Conservation (phyloP, 306 rosid genomes). For the Oxytropis ochrocephala region DNA sequence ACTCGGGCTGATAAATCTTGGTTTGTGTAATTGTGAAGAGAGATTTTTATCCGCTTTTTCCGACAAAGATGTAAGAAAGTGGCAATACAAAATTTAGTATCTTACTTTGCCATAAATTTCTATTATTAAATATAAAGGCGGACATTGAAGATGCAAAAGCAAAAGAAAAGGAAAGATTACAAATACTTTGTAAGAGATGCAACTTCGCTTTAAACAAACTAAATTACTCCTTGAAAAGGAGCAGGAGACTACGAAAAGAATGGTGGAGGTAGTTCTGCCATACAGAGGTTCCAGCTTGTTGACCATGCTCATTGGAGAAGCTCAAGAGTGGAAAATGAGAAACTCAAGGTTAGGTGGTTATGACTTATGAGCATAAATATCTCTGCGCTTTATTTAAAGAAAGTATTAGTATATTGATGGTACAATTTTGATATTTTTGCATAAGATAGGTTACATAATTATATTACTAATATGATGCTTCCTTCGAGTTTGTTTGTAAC, state of each 20-base stretch:
- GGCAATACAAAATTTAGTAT: neutral
- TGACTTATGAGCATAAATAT: slow-evolving; percentile 15
- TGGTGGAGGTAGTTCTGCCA: slow-evolving; percentile 48
- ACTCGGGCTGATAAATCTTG: neutral
- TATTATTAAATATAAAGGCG: slow-evolving; percentile 40
- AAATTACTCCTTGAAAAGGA: slow-evolving; percentile 70
- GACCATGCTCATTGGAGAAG: slow-evolving; percentile 72
- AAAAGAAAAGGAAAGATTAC: slow-evolving; percentile 78
- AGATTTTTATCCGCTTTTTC: neutral
- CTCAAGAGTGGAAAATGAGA: slow-evolving; percentile 79
- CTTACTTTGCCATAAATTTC: slow-evolving; percentile 21
- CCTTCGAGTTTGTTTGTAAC: slow-evolving; percentile 40
- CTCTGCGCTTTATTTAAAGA: neutral
- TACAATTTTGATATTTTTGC: neutral
- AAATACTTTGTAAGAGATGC: slow-evolving; percentile 82
- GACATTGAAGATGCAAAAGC: slow-evolving; percentile 89
- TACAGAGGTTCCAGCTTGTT: slow-evolving; percentile 96
- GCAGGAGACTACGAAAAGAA: slow-evolving; percentile 59
- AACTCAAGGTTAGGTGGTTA: slow-evolving; percentile 73
- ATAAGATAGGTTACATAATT: slow-evolving; percentile 8
- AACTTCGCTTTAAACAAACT: slow-evolving; percentile 72
- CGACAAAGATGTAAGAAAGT: neutral
- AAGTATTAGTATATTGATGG: neutral
- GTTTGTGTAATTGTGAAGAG: neutral
- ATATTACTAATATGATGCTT: slow-evolving; percentile 30